Base-by-base conservation (phyloP, 2,329 filamentous ascomycete genomes). In the Penicillium sp. region DNA sequence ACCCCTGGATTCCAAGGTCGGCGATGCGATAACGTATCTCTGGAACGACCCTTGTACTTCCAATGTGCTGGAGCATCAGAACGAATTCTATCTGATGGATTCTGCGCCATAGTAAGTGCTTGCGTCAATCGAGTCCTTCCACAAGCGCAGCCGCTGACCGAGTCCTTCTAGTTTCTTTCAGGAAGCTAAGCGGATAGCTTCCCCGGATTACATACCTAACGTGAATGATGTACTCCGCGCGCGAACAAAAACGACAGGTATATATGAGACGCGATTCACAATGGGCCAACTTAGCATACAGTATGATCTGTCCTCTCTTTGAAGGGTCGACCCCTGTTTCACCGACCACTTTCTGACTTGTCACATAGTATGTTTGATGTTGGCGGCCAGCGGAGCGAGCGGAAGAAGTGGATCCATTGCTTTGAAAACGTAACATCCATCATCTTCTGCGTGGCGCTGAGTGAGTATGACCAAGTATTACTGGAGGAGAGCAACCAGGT, bases 311-410 rank as follows among this genome's bases (percentile, higher is more conserved):
- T n/a, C n/a, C n/a, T n/a, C n/a, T n/a, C n/a, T n/a, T n/a, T n/a
- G n/a, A n/a, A n/a, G n/a, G n/a, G n/a, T n/a, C n/a, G n/a, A n/a
- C n/a, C n/a, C n/a, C n/a, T 72, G 41, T 34, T 52, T 62, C 69
- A 63, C 51, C 40, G 17, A 17, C 19, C 12, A 49, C 65, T n/a
- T n/a, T n/a, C n/a, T n/a, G n/a, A n/a, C n/a, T n/a, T n/a, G n/a
- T n/a, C n/a, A n/a, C n/a, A n/a, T n/a, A 97, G 91, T 74, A 98
- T 98, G 93, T 98, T 98, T 67, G 93, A 98, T 69, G 93, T 98
- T 4, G 93, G 93, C 55, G 93, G 93, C 22, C 93, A 98, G 72
- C 79, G 93, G 66, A 97, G 91, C 69, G 93, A 98, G 72, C 82
- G 93, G 55, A 98, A 98, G 77, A 98, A 98, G 75, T 98, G 93